Evolutionary conservation across 495 filamentous ascomycete species (phyloP), one percentile per base, ranked within the genome.

Genomic region (Bacidia gigantensis): DNA sequence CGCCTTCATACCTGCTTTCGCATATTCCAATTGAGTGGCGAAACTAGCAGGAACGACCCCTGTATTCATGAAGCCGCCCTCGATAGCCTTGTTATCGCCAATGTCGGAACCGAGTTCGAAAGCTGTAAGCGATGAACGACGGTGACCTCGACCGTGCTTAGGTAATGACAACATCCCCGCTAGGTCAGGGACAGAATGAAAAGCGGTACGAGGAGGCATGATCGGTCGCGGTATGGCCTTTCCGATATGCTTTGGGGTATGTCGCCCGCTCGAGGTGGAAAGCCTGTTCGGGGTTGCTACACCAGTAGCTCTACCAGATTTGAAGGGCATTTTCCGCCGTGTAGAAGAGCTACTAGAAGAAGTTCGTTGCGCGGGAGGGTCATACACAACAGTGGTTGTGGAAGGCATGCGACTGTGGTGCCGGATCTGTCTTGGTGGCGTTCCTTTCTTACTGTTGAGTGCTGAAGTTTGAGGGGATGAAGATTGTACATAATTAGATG

Each of bases 321-420:
- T 71, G 20, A 68, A 68, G 38, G 70, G 62, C 3, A 64, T 72
- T 41, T 65, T 69, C 56, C 61, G 62, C 18, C 25, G n/a, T 12
- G 58, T 62, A 11, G 60, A 62, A 0, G 65, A 64, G 9, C 61
- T 52, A 0, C 64, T 64, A 21, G 65, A 69, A 1, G 63, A 64
- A 23, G 59, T 60, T 14, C 59, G 58, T 11, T 50, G 24, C 24
- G 57, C 53, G 2, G 55, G 61, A 2, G 82, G 84, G 26, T 76
- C 80, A 62, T 84, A 87, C 0, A 93, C 63, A 48, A 90, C 84
- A 1, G 88, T 93, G 55, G 78, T 85, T 22, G 80, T 86, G 2
- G 87, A 92, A 12, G 78, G 58, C 48, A 83, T 86, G 20, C 88
- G 79, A 49, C 64, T 71, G 56, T 82, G 81, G 23, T 50, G 47